Evolutionary conservation across 495 filamentous ascomycete species (phyloP).

Genomic region (Filosporella fistucella): DNA sequence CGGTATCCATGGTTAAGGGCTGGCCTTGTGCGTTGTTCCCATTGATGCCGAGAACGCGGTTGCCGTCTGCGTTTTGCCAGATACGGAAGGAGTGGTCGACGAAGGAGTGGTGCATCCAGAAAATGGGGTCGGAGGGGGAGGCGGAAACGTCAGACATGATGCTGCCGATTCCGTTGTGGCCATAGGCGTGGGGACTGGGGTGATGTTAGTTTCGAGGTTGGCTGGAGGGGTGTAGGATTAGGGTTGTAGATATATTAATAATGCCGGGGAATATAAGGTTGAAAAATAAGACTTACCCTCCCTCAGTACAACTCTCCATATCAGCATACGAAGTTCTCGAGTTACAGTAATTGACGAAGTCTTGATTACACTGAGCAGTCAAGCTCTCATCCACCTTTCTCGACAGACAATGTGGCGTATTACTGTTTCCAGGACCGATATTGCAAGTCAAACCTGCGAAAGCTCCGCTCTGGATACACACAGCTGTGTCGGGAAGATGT

Average conservation of each 20-base stretch:
- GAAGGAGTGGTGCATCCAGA: slow-evolving; percentile 10
- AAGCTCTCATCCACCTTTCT: neutral
- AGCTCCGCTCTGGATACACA: neutral
- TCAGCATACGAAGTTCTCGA: neutral
- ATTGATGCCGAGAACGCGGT: slow-evolving; percentile 1
- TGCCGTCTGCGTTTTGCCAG: neutral
- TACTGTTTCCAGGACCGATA: slow-evolving; percentile 6
- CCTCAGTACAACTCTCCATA: slow-evolving; percentile 5
- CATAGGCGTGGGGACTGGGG: slow-evolving; percentile 4
- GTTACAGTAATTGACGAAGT: neutral
- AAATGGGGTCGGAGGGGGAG: slow-evolving; percentile 2
- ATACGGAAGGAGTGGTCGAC: slow-evolving; percentile 7
- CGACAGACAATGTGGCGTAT: slow-evolving; percentile 3
- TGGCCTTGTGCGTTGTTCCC: neutral
- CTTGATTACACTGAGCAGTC: slow-evolving; percentile 1
- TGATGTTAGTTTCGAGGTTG: neutral
- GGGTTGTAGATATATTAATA: too few species aligned
- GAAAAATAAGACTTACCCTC: slow-evolving; percentile 6
- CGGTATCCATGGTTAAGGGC: slow-evolving; percentile 2
- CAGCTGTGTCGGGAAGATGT: neutral
- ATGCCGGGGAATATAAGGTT: too few species aligned
- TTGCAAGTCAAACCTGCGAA: slow-evolving; percentile 5
- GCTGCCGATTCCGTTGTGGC: slow-evolving; percentile 3
- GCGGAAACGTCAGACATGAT: slow-evolving; percentile 3
- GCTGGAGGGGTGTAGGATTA: too few species aligned